A percentile compares a stretch with the other conserved stretches of the same genome.
Evolutionary conservation across 140 eudicot genomes (phyloP).

Genomic region (Erigeron philadelphicus): DNA sequence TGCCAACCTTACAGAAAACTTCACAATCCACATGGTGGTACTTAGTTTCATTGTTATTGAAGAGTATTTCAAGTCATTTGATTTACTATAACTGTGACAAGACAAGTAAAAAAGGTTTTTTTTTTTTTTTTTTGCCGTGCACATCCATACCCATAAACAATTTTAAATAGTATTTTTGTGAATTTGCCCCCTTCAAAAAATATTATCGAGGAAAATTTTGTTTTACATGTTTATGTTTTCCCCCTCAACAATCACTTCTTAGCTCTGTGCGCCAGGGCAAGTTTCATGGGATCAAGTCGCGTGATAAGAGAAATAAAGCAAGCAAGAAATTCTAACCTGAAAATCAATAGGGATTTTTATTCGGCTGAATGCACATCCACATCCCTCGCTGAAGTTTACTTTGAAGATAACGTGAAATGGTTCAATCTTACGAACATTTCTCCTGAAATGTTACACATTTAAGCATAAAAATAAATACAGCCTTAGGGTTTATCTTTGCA

Average conservation of each 20-base stretch:
- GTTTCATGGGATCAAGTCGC: conserved; percentile 1
- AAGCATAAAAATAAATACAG: conserved; percentile 14
- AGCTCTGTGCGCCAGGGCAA: not conserved
- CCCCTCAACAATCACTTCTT: no score
- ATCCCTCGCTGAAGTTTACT: conserved; percentile 71
- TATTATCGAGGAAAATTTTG: no score
- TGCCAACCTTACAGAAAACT: no score
- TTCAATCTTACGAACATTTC: conserved; percentile 44
- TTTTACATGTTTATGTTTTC: no score
- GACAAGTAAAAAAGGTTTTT: not conserved
- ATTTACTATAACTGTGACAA: not conserved
- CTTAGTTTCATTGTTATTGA: not conserved
- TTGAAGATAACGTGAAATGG: conserved; percentile 62
- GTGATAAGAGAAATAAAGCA: not conserved
- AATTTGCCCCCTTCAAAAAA: no score
- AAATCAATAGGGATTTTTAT: conserved; percentile 73
- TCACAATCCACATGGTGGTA: no score
- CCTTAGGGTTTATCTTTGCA: not conserved
- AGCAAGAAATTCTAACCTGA: conserved; percentile 36
- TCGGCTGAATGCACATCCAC: conserved; percentile 49
- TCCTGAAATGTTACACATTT: conserved; percentile 41
- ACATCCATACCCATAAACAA: no score
- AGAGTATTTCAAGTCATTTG: conserved; percentile 21
- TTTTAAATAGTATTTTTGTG: no score
- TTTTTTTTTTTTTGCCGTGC: no score